Evolutionary conservation across 345 rosid genomes (phyloP).

Genomic region (Citrus australasica): DNA sequence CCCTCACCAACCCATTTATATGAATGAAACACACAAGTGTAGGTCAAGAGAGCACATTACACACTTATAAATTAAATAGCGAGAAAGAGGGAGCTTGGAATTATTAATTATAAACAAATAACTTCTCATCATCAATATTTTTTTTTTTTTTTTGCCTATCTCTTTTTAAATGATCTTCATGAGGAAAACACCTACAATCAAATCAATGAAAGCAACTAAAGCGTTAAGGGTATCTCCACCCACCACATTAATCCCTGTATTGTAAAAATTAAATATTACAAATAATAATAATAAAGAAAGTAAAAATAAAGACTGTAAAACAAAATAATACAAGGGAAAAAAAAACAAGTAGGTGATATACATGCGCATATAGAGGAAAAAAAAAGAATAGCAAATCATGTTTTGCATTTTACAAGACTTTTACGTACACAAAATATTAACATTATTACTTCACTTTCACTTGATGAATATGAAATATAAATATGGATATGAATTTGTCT

Average conservation of each 20-base stretch:
- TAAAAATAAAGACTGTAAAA: not conserved
- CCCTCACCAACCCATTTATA: not conserved
- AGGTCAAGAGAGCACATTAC: not conserved
- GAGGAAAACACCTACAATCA: not conserved
- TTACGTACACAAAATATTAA: not conserved
- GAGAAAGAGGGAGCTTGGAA: not conserved
- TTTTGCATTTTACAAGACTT: not conserved
- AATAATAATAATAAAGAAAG: not conserved
- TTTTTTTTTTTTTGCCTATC: not conserved
- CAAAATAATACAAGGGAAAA: not conserved
- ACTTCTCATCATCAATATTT: not conserved
- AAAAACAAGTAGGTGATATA: conserved; percentile 4
- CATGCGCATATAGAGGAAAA: not conserved
- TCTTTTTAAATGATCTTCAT: not conserved
- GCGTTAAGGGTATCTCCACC: not conserved
- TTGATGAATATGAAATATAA: not conserved
- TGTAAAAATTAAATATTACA: not conserved
- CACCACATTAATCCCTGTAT: not conserved
- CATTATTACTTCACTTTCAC: not conserved
- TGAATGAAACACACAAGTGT: not conserved
- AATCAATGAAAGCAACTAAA: not conserved
- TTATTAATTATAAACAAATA: not conserved
- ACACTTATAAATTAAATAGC: not conserved
- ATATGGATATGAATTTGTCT: too few relatives aligned
- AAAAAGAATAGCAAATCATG: conserved; percentile 30